These are phyloP conservation scores for Amanita jacksonii DNA, from an alignment of 768 basidiomycete species.

Conservation along the genomic window DNA sequence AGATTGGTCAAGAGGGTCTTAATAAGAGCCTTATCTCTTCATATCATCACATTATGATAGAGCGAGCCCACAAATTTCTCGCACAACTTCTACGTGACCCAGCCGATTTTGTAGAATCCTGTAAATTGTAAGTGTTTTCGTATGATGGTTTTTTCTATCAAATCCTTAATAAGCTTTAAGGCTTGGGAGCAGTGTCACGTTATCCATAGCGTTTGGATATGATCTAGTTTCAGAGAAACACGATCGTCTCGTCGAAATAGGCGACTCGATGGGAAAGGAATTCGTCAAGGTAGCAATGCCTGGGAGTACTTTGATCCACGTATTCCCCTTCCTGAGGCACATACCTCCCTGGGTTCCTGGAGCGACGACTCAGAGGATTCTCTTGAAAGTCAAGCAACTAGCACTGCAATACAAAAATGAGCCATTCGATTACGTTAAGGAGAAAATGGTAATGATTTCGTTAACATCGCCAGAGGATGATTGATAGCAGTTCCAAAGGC, in stretches of 20 bases:
- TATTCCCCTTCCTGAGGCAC: constrained; percentile 4
- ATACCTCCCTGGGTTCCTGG: constrained; percentile 11
- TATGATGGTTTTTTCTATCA: no score
- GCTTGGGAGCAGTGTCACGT: neutral
- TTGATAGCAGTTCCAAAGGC: no score
- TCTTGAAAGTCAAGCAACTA: neutral
- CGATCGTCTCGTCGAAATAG: neutral
- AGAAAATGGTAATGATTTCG: neutral
- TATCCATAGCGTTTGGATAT: neutral
- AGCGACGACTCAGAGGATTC: constrained; percentile 2
- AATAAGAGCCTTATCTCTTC: neutral
- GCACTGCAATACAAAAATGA: neutral
- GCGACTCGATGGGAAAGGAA: neutral
- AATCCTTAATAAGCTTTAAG: neutral
- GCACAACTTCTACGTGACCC: no score
- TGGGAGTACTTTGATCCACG: constrained; percentile 4
- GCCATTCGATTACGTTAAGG: neutral
- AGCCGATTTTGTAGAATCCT: no score
- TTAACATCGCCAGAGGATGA: no score
- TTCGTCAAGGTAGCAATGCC: neutral
- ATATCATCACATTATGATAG: no score
- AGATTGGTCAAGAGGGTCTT: neutral
- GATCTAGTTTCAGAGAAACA: neutral
- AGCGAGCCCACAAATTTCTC: no score
- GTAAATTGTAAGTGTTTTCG: no score